Conservation (phyloP, 352 stramenopile species). For the Halophytophthora polymorphica region DNA sequence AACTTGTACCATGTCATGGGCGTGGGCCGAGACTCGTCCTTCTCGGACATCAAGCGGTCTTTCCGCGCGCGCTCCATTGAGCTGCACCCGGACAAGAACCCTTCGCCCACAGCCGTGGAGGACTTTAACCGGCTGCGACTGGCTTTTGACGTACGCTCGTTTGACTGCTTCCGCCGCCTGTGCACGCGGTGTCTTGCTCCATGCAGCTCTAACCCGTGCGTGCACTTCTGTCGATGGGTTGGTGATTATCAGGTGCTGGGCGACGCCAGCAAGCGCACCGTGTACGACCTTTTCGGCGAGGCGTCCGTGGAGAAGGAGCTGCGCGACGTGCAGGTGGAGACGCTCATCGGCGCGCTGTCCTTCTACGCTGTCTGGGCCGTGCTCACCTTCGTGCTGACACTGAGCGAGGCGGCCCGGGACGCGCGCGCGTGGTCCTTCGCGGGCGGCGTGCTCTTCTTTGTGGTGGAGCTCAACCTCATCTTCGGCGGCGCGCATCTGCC, state of each 20-base stretch:
- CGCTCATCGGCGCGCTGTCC: slow-evolving; percentile 89
- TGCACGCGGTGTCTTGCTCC: not conserved
- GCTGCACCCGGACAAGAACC: slow-evolving; percentile 97
- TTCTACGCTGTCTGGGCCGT: slow-evolving; percentile 96
- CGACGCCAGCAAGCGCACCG: slow-evolving; percentile 90
- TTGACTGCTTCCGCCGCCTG: not conserved
- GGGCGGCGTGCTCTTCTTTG: slow-evolving; percentile 91
- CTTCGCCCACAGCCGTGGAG: slow-evolving; percentile 85
- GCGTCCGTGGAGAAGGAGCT: slow-evolving; percentile 87
- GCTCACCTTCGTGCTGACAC: slow-evolving; percentile 94
- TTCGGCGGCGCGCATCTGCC: slow-evolving; percentile 59
- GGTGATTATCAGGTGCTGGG: slow-evolving; percentile 36
- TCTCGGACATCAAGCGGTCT: slow-evolving; percentile 95
- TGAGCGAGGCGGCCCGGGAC: slow-evolving; percentile 87
- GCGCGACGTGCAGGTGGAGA: slow-evolving; percentile 85
- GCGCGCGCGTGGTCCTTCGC: slow-evolving; percentile 93
- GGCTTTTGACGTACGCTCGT: slow-evolving; percentile 89
- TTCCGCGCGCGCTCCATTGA: slow-evolving; percentile 94
- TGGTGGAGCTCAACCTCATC: slow-evolving; percentile 92
- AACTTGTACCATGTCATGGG: slow-evolving; percentile 95
- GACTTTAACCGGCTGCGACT: slow-evolving; percentile 94
- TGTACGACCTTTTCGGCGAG: slow-evolving; percentile 97
- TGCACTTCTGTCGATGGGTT: not conserved
- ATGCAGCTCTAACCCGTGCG: not conserved
- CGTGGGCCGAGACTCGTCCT: slow-evolving; percentile 85